These are phyloP conservation scores for Verticillium albo-atrum DNA, from an alignment of 2,329 filamentous ascomycete species.

Conservation along the genomic window DNA sequence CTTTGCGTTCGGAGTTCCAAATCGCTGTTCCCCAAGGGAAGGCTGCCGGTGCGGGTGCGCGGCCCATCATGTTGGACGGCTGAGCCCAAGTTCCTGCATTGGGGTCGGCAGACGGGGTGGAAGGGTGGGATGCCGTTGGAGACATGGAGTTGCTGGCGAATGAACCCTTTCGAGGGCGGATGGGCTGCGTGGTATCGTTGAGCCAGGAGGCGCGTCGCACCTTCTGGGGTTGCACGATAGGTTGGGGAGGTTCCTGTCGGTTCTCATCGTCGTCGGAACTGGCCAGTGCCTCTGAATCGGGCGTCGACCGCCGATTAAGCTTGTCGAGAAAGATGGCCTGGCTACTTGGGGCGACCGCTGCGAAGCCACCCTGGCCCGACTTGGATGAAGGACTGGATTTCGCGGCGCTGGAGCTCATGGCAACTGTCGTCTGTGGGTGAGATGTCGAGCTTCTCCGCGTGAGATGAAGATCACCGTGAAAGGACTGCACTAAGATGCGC, in stretches of 20 bases:
- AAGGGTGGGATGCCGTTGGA: slow-evolving; percentile 74
- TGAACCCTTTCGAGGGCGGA: slow-evolving; percentile 69
- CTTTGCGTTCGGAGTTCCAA: slow-evolving; percentile 76
- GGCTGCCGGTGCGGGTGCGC: slow-evolving; percentile 39
- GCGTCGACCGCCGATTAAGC: slow-evolving; percentile 75
- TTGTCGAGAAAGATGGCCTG: slow-evolving; percentile 70
- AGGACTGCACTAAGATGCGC: neutral
- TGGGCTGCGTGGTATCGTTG: slow-evolving; percentile 68
- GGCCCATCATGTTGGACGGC: slow-evolving; percentile 41
- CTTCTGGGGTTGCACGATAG: slow-evolving; percentile 48
- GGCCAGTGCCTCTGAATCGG: slow-evolving; percentile 87
- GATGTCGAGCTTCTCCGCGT: neutral
- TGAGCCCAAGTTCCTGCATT: slow-evolving; percentile 48
- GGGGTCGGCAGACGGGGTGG: slow-evolving; percentile 64
- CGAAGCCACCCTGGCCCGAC: slow-evolving; percentile 40
- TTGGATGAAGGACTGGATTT: slow-evolving; percentile 49
- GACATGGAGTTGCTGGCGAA: slow-evolving; percentile 74
- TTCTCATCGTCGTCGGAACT: slow-evolving; percentile 89
- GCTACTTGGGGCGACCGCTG: slow-evolving; percentile 47
- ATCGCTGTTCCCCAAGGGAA: slow-evolving; percentile 79
- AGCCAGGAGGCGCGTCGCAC: slow-evolving; percentile 78
- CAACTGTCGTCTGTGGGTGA: slow-evolving; percentile 13
- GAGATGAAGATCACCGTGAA: slow-evolving; percentile 1
- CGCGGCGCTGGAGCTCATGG: slow-evolving; percentile 47
- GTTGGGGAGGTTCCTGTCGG: slow-evolving; percentile 46